phyloP scores from a whole-genome alignment of 306 rosid species.

The Quercus parvula region DNA sequence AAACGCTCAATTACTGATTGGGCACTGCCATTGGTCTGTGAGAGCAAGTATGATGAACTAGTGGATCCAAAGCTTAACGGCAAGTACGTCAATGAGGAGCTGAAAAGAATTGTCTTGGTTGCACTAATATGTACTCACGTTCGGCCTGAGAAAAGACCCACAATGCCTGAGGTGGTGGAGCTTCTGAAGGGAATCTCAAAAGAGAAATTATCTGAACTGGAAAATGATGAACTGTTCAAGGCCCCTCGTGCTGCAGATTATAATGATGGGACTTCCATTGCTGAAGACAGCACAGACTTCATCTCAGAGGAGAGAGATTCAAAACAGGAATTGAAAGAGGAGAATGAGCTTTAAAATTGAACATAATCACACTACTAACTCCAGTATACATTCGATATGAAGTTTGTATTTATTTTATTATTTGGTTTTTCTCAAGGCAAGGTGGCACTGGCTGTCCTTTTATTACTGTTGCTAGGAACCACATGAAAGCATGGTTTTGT shows the following conservation, averaged over 20 bases:
- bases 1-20: constrained; percentile 77
- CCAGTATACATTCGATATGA: not conserved
- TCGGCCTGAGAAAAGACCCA: constrained; percentile 76
- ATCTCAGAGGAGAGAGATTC: constrained; percentile 66
- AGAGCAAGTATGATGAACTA: constrained; percentile 55
- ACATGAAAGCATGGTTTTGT: constrained; percentile 3
- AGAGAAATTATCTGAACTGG: constrained; percentile 59
- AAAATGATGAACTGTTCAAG: constrained; percentile 63
- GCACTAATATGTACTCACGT: constrained; percentile 65
- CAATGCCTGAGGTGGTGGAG: constrained; percentile 75
- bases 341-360: constrained; percentile 17
- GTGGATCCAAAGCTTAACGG: constrained; percentile 86
- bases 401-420: not conserved
- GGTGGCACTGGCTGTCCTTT: constrained; percentile 31
- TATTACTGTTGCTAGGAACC: constrained; percentile 11
- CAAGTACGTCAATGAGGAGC: constrained; percentile 67
- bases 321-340: constrained; percentile 40
- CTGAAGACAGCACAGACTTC: constrained; percentile 70
- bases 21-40: constrained; percentile 85
- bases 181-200: constrained; percentile 73
- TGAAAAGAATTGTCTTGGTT: constrained; percentile 70
- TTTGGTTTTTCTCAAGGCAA: constrained; percentile 4
- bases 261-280: constrained; percentile 35
- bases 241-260: constrained; percentile 27
- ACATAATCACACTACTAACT: constrained; percentile 9